A percentile compares a stretch with the other conserved stretches of the same genome.
phyloP scores from a whole-genome alignment of 192 early-diverging fungal species.

The Umbelopsis ramanniana region DNA sequence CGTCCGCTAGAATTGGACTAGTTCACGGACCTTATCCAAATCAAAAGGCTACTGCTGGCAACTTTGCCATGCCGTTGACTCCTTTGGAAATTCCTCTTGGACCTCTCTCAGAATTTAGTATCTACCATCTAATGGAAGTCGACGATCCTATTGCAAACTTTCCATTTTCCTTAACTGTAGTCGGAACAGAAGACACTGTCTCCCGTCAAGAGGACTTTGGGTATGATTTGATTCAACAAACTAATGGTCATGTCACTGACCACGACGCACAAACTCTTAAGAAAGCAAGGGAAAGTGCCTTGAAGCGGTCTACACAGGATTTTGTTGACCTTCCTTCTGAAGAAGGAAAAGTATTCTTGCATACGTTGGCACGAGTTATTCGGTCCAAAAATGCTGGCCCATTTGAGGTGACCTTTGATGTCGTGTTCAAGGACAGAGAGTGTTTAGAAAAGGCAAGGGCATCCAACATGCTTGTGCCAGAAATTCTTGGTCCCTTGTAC shows the following conservation, averaged over 20 bases:
- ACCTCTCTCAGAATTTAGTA: slow-evolving; percentile 20
- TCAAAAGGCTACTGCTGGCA: slow-evolving; percentile 28
- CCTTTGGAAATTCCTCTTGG: slow-evolving; percentile 26
- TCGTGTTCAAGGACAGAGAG: slow-evolving; percentile 21
- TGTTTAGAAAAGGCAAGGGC: neutral
- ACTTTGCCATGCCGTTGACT: slow-evolving; percentile 25
- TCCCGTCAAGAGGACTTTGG: neutral
- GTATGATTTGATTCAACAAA: neutral
- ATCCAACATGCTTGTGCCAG: neutral
- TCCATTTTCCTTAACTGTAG: neutral
- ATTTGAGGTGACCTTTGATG: slow-evolving; percentile 28
- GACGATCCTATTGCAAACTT: slow-evolving; percentile 16
- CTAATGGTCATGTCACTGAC: neutral
- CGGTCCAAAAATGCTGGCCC: slow-evolving; percentile 30
- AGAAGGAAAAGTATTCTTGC: slow-evolving; percentile 12
- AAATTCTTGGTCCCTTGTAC: slow-evolving; percentile 19
- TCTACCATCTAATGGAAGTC: slow-evolving; percentile 29
- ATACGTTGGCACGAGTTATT: slow-evolving; percentile 11
- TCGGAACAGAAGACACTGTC: neutral
- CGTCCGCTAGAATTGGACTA: slow-evolving; percentile 24
- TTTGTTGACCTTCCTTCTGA: neutral
- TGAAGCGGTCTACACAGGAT: neutral
- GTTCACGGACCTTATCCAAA: slow-evolving; percentile 19
- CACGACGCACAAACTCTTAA: neutral
- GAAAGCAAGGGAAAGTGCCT: neutral